Base-by-base conservation (phyloP, 768 basidiomycete species). In the Crassisporium funariophilum region DNA sequence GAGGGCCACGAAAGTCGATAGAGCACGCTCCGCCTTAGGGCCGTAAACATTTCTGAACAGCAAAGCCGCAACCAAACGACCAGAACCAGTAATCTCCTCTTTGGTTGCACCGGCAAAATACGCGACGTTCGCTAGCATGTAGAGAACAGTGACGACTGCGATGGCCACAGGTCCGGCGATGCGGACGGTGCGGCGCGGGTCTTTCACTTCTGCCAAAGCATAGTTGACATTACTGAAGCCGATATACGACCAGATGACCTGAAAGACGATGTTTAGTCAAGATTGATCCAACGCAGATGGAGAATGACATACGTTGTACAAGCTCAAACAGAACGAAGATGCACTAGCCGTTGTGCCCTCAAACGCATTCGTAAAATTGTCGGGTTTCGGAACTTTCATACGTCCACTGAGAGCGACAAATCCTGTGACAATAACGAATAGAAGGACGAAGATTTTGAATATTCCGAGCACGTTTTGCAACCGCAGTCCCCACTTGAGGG, bases 161-260 rank as follows among this genome's bases (percentile, higher is more conserved):
- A 88, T 74, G 0, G 83, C 84, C 1, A 83, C 62, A 5, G 86
- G 83, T 2, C 79, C 83, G 0, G 86, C 85, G 13, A 75, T 70
- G 46, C 76, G 77, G 55, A 90, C 69, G 0, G 84, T 87, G 17
- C 77, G 73, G 5, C 76, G 65, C 0, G 86, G 87, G 49, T 87
- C 71, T 37, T 74, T 74, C 8, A 85, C 72, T 47, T 88, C 85
- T 1, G 78, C 76, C 10, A 87, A 68, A 0, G 79, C 82, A 54
- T 86, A 87, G 58, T 87, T 86, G 23, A 78, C 82, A 52, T 83
- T 85, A 23, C 75, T 78, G 60, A 81, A 88, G 1, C 86, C 86
- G 27, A 74, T 70, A 56, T 75, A 85, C 2, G 72, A 71, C 68
- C 69, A n/a, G n/a, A n/a, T n/a, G n/a, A n/a, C n/a, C n/a, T n/a